Conservation (phyloP, 352 stramenopile species). For the Salisapilia sapeloensis region DNA sequence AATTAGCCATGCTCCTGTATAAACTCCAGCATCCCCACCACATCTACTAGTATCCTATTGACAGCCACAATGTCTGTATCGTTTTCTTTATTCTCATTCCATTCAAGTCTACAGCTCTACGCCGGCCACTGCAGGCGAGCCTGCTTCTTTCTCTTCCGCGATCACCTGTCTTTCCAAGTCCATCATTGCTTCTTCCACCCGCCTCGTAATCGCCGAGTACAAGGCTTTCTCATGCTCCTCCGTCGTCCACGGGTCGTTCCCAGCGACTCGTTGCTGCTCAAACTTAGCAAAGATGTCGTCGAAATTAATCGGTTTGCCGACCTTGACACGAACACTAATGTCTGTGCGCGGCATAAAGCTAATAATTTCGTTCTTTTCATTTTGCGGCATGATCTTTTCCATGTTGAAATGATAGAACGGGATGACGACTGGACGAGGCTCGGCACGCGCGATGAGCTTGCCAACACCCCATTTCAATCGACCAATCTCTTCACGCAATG, state of each 20-base stretch:
- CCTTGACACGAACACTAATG: constrained; percentile 31
- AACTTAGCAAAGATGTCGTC: constrained; percentile 67
- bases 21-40: too few relatives aligned
- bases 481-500: constrained; percentile 49
- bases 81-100: too few relatives aligned
- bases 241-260: constrained; percentile 27
- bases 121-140: too few relatives aligned
- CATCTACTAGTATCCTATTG: too few relatives aligned
- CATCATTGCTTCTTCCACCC: constrained; percentile 66
- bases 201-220: constrained; percentile 72
- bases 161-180: constrained; percentile 7
- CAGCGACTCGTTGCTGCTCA: constrained; percentile 19
- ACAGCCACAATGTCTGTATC: too few relatives aligned
- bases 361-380: constrained; percentile 54
- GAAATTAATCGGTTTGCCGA: constrained; percentile 65
- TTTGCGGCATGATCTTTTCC: constrained; percentile 75
- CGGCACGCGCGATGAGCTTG: constrained; percentile 69
- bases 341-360: constrained; percentile 32
- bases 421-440: constrained; percentile 51
- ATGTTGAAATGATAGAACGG: constrained; percentile 81
- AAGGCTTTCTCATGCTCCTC: constrained; percentile 44
- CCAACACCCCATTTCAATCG: constrained; percentile 77
- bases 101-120: too few relatives aligned
- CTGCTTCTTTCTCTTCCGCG: not conserved
- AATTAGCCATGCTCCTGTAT: too few relatives aligned